These are phyloP conservation scores for Trametes polyzona DNA, from an alignment of 1,284 basidiomycete genomes.

Conservation along the genomic window DNA sequence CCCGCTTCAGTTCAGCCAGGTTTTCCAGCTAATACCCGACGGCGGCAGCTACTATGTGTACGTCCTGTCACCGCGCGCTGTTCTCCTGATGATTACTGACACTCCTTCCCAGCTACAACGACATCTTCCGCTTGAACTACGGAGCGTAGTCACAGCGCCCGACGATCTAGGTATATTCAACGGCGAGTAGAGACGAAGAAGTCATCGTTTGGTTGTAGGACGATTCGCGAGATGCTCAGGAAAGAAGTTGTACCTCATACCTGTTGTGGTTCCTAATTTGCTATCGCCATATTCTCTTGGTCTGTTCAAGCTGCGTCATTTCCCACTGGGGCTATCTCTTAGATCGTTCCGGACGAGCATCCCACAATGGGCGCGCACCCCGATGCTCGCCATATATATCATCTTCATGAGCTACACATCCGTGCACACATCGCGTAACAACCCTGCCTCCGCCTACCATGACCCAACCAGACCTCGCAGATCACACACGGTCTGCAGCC, in stretches of 20 bases:
- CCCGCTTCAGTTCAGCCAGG: constrained; percentile 87
- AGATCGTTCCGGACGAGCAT: too few relatives aligned
- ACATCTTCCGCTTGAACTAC: constrained; percentile 88
- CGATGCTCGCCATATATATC: too few relatives aligned
- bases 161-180: not conserved
- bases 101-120: constrained; percentile 63
- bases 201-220: constrained; percentile 21
- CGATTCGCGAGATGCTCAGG: constrained; percentile 16
- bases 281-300: not conserved
- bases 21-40: constrained; percentile 90
- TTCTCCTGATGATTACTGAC: constrained; percentile 5
- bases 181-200: constrained; percentile 13
- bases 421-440: not conserved
- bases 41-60: constrained; percentile 85
- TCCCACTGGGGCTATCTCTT: too few relatives aligned
- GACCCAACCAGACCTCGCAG: not conserved
- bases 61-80: constrained; percentile 35
- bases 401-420: not conserved
- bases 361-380: too few relatives aligned
- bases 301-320: too few relatives aligned
- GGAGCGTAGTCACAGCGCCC: constrained; percentile 36
- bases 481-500: not conserved
- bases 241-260: constrained; percentile 31
- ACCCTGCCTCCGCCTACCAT: not conserved
- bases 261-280: constrained; percentile 28